Evolutionary conservation across 306 rosid genomes (phyloP).

Genomic region (Abrus precatorius): DNA sequence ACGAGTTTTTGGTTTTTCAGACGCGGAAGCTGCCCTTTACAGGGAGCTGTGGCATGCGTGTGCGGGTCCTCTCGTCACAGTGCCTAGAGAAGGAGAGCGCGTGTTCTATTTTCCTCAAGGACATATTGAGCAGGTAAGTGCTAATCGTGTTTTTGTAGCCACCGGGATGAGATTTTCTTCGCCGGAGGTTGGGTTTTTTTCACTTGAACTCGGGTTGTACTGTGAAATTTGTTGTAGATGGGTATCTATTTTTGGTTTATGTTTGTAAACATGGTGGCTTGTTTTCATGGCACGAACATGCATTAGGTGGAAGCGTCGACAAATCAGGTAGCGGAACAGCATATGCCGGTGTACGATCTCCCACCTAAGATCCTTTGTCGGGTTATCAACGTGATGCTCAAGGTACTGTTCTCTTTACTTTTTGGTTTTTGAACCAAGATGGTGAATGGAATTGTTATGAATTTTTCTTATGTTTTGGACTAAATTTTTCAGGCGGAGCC

Average conservation of each 20-base stretch:
- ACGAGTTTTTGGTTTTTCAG: constrained; percentile 48
- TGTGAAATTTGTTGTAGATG: background rate
- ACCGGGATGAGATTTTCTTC: background rate
- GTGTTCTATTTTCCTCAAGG: constrained; percentile 99
- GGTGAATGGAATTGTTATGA: background rate
- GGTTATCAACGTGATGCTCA: constrained; percentile 79
- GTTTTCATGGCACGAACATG: constrained; percentile 22
- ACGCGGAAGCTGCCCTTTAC: constrained; percentile 82
- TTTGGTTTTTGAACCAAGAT: background rate
- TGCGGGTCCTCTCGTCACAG: constrained; percentile 95
- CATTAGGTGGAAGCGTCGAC: constrained; percentile 95
- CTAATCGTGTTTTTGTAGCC: background rate
- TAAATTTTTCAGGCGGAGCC: constrained; percentile 78
- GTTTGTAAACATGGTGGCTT: constrained; percentile 4
- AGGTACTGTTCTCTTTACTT: constrained; percentile 57
- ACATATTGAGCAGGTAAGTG: constrained; percentile 87
- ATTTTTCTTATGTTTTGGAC: background rate
- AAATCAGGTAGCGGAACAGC: constrained; percentile 90
- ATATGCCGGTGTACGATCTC: constrained; percentile 87
- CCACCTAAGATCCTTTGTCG: constrained; percentile 87
- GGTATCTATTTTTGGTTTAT: background rate
- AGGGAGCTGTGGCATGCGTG: constrained; percentile 98
- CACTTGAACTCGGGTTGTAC: background rate
- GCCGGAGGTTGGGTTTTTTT: background rate
- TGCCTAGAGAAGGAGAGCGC: constrained; percentile 78